Evolutionary conservation across 106 monocot genomes (phyloP).

Genomic region (Apostasia shenzhenica): DNA sequence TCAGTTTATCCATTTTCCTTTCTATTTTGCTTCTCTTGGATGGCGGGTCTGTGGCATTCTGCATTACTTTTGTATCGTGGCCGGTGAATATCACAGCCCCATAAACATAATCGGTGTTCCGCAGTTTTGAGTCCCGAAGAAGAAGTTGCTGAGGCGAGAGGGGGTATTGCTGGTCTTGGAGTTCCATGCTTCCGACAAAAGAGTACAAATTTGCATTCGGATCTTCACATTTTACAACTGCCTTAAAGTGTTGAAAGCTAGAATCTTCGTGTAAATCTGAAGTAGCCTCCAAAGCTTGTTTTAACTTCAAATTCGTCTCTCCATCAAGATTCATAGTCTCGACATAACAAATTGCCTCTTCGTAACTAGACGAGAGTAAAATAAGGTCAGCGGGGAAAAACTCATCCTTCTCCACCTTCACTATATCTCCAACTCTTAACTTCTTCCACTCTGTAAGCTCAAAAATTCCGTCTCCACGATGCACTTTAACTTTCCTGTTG

Average conservation of each 20-base stretch:
- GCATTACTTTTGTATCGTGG: conserved; percentile 85
- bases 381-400: conserved; percentile 88
- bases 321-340: conserved; percentile 97
- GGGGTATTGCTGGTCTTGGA: conserved; percentile 40
- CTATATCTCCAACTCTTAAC: conserved; percentile 74
- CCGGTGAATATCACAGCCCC: conserved; percentile 79
- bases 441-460: conserved; percentile 57
- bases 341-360: conserved; percentile 86
- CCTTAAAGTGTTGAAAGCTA: conserved; percentile 46
- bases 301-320: conserved; percentile 88
- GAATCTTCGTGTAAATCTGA: conserved; percentile 55
- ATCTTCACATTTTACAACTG: conserved; percentile 67
- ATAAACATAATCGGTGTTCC: conserved; percentile 79
- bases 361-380: conserved; percentile 80
- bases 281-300: conserved; percentile 69
- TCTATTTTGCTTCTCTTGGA: conserved; percentile 90
- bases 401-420: conserved; percentile 79
- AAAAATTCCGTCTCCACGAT: conserved; percentile 50
- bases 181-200: conserved; percentile 77
- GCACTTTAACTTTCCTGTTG: conserved; percentile 59
- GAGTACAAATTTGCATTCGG: conserved; percentile 80
- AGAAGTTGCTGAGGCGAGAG: conserved; percentile 84
- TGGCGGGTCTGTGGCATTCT: conserved; percentile 78
- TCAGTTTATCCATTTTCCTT: conserved; percentile 73
- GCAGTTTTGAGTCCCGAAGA: conserved; percentile 78